Evolutionary conservation across 805 yeast species (phyloP).

Genomic region (Debaryomyces tyrocola): DNA sequence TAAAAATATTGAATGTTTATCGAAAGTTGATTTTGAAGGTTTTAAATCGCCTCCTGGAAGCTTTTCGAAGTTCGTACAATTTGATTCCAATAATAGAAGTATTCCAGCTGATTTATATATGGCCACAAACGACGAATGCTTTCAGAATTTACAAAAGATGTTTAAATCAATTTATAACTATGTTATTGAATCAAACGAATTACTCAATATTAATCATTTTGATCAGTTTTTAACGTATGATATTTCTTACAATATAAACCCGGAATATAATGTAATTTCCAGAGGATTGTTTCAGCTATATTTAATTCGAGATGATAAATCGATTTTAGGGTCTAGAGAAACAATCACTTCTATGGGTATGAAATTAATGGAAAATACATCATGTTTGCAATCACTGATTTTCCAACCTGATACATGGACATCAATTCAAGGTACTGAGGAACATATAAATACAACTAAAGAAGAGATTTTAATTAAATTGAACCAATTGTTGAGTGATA

Average conservation of each 20-base stretch:
- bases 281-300: conserved; percentile 65
- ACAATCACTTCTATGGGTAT: conserved; percentile 12
- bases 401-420: conserved; percentile 26
- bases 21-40: conserved; percentile 1
- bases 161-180: conserved; percentile 19
- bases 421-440: conserved; percentile 14
- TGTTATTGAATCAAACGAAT: conserved; percentile 14
- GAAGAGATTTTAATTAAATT: conserved; percentile 9
- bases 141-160: conserved; percentile 15
- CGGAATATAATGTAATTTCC: conserved; percentile 45
- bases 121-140: conserved; percentile 20
- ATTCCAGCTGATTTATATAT: conserved; percentile 35
- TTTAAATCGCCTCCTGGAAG: conserved; percentile 19
- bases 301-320: conserved; percentile 60
- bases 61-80: conserved; percentile 37
- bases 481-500: conserved; percentile 41
- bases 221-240: conserved; percentile 26
- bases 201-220: conserved; percentile 24
- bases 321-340: conserved; percentile 49
- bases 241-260: conserved; percentile 21
- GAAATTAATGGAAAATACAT: conserved; percentile 44
- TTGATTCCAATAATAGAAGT: conserved; percentile 34
- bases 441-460: conserved; percentile 4
- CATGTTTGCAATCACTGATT: conserved; percentile 35
- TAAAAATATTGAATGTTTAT: conserved; percentile 3